These are phyloP conservation scores for Neofusicoccum sp. DNA, from an alignment of 2,329 filamentous ascomycete species.

Conservation along the genomic window DNA sequence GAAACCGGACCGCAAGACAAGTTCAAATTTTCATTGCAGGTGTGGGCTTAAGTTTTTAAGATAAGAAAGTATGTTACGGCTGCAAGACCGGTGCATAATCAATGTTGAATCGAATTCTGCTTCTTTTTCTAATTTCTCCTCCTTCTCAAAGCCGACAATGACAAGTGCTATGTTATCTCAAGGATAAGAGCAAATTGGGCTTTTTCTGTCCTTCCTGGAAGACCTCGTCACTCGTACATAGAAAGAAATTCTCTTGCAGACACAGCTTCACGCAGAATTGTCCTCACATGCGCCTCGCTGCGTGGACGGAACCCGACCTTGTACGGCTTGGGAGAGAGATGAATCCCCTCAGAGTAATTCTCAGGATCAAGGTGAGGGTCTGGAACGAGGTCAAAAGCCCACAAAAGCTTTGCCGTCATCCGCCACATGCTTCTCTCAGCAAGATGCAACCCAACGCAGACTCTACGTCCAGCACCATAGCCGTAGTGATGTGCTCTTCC, in stretches of 20 bases:
- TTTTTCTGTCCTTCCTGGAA: no score
- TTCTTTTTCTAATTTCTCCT: no score
- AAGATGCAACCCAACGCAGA: constrained; percentile 36
- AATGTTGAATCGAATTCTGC: no score
- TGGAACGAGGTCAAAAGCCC: constrained; percentile 23
- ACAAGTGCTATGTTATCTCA: no score
- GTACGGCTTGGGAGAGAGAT: constrained; percentile 38
- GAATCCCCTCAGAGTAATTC: constrained; percentile 39
- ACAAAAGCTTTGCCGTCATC: constrained; percentile 28
- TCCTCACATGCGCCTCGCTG: constrained; percentile 33
- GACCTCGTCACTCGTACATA: no score
- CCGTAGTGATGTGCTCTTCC: constrained; percentile 24
- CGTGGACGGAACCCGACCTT: constrained; percentile 34
- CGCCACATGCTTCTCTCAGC: constrained; percentile 30
- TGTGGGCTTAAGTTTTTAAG: no score
- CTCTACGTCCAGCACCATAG: constrained; percentile 31
- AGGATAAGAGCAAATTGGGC: no score
- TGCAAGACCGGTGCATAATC: no score
- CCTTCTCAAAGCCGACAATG: no score
- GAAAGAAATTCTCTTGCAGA: constrained; percentile 28
- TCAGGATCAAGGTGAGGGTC: constrained; percentile 29
- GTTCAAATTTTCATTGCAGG: no score
- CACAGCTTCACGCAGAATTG: constrained; percentile 36
- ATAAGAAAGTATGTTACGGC: no score
- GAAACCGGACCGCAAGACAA: no score